A percentile compares a stretch with the other conserved stretches of the same genome.
Evolutionary conservation across 768 basidiomycete genomes (phyloP).

Genomic region (Serendipita vermifera): DNA sequence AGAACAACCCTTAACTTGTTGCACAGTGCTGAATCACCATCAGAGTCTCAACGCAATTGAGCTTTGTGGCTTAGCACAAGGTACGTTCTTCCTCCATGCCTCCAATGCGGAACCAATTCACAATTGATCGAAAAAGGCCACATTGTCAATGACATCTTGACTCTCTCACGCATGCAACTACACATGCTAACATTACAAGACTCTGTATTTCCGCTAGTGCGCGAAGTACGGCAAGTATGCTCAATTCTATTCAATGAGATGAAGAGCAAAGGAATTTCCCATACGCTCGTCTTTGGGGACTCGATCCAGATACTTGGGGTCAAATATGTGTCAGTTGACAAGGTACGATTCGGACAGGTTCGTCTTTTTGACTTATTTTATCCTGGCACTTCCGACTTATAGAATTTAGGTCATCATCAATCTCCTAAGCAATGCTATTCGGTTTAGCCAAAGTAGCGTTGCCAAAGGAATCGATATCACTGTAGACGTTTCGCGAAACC

Average conservation of each 20-base stretch:
- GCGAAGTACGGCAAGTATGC: conserved; percentile 24
- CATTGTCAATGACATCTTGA: conserved; percentile 30
- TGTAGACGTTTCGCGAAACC: conserved; percentile 23
- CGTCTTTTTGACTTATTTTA: conserved; percentile 14
- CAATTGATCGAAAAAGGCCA: conserved; percentile 10
- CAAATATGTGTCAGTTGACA: conserved; percentile 24
- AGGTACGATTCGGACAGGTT: conserved; percentile 28
- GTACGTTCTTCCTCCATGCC: too few species aligned
- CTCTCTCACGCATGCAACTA: conserved; percentile 28
- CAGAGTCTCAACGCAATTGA: conserved; percentile 28
- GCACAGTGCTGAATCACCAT: neutral
- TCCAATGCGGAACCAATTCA: neutral
- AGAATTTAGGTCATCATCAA: conserved; percentile 21
- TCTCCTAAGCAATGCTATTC: conserved; percentile 26
- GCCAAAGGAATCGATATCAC: conserved; percentile 23
- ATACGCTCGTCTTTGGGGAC: conserved; percentile 23
- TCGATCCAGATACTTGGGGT: conserved; percentile 20
- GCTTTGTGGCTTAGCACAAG: conserved; percentile 19
- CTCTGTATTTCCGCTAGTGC: conserved; percentile 16
- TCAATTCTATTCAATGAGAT: conserved; percentile 29
- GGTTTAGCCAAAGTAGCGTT: conserved; percentile 25
- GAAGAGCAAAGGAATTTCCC: conserved; percentile 25
- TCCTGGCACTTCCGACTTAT: neutral
- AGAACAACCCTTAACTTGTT: neutral
- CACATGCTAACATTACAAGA: conserved; percentile 20